Percentiles rank a stretch among this genome's conserved stretches.
Evolutionary conservation across 371 early-diverging fungal species (phyloP).

Genomic region (Rhizomucor pusillus): DNA sequence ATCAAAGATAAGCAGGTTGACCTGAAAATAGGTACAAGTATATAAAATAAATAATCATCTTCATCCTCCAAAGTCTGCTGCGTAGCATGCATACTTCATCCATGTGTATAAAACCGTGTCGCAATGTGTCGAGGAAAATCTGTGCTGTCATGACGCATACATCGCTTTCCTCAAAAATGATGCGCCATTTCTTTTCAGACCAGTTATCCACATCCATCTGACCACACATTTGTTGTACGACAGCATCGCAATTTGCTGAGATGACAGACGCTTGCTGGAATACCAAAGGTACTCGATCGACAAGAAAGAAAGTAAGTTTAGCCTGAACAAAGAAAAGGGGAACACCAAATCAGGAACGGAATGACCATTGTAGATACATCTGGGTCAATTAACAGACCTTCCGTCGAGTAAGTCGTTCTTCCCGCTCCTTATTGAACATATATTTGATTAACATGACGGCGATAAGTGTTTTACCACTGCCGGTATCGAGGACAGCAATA

Average conservation of each 20-base stretch:
- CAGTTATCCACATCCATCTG: slow-evolving; percentile 66
- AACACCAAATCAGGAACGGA: background rate
- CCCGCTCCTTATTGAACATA: slow-evolving; percentile 43
- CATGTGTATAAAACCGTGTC: slow-evolving; percentile 66
- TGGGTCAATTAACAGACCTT: slow-evolving; percentile 25
- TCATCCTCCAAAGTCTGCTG: background rate
- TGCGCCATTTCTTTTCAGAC: slow-evolving; percentile 59
- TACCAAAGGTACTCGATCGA: slow-evolving; percentile 83
- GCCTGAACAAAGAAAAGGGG: slow-evolving; percentile 16
- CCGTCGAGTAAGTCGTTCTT: slow-evolving; percentile 23
- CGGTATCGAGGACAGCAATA: slow-evolving; percentile 89
- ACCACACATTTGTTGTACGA: slow-evolving; percentile 64
- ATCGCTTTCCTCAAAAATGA: slow-evolving; percentile 54
- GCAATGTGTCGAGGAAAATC: slow-evolving; percentile 75
- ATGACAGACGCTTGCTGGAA: slow-evolving; percentile 82
- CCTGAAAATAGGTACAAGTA: slow-evolving; percentile 33
- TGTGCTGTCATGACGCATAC: slow-evolving; percentile 89
- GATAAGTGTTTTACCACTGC: slow-evolving; percentile 92
- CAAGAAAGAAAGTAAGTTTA: slow-evolving; percentile 75
- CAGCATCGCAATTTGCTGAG: slow-evolving; percentile 56
- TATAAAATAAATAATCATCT: background rate
- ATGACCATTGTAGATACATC: background rate
- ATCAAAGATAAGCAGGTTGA: slow-evolving; percentile 84
- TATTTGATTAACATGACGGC: slow-evolving; percentile 83
- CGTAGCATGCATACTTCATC: slow-evolving; percentile 42